Evolutionary conservation across 352 stramenopile genomes (phyloP).

Genomic region (Pythium biforme): DNA sequence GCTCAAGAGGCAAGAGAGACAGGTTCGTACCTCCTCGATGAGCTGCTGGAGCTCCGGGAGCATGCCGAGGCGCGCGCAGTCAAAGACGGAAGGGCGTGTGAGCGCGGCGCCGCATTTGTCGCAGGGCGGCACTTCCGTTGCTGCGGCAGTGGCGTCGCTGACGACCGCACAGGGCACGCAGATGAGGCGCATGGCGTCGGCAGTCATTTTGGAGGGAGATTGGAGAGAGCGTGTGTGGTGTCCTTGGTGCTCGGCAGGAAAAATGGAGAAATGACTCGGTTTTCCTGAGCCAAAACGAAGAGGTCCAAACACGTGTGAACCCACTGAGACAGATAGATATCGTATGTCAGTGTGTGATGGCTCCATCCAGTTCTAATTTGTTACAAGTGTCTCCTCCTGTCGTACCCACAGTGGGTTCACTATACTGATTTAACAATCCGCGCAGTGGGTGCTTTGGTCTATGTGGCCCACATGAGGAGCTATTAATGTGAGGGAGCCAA

Average conservation of each 20-base stretch:
- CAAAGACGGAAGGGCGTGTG: conserved; percentile 41
- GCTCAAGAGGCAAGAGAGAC: no score
- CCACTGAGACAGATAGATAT: background rate
- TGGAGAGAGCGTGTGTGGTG: background rate
- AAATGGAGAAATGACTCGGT: conserved; percentile 1
- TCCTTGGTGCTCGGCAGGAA: no score
- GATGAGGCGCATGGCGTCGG: conserved; percentile 25
- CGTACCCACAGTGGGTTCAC: background rate
- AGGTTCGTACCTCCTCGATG: conserved; percentile 40
- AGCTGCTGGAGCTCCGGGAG: conserved; percentile 59
- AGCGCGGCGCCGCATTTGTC: conserved; percentile 40
- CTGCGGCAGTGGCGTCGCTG: conserved; percentile 1
- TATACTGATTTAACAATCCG: conserved; percentile 4
- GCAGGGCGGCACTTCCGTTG: conserved; percentile 23
- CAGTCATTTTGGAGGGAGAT: background rate
- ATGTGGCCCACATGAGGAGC: conserved; percentile 11
- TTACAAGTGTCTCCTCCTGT: no score
- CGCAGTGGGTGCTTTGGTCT: background rate
- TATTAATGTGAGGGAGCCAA: background rate
- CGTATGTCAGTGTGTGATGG: conserved; percentile 8
- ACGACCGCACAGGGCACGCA: conserved; percentile 25
- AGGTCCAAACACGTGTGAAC: background rate
- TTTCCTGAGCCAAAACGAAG: background rate
- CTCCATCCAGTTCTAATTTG: no score
- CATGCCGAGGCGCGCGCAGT: conserved; percentile 64